Base-by-base conservation (phyloP, 805 yeast genomes). In the Candida caryicola region DNA sequence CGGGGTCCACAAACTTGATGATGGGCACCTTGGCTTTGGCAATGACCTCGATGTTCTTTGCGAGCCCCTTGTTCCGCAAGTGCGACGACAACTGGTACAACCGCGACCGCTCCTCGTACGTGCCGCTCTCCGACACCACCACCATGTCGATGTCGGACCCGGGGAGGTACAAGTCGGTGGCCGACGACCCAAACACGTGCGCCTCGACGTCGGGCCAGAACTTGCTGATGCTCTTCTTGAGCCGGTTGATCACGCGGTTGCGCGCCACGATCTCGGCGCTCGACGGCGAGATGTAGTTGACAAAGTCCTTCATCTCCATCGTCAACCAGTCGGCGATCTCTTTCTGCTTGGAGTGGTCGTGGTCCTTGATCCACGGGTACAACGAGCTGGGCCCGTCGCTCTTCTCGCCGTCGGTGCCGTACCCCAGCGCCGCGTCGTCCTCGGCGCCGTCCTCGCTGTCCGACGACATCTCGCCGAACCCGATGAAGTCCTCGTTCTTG, bases 101-200 rank as follows among this genome's bases (percentile, higher is more conserved):
- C 17, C 77, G 66, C n/a, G 79, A 71, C 54, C 86, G 76, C 41
- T 73, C 76, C 50, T 77, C 88, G 49, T 76, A 73, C 45, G 71
- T 75, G 2, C 82, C 80, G 10, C 66, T 62, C 13, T 71, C 62
- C 16, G 95, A 83, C 3, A 82, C 69, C 17, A 91, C 76, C 31
- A 90, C 97, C 81, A 93, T 82, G 60, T 91, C 99, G 23, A 91
- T 88, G 69, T 91, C 99, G 0, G 96, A 87, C 2, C 95, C 95
- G 0, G 98, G 98, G 13, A 91, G 69, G 55, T 89, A 91, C 44
- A 91, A 66, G 55, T 90, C 96, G 0, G 97, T 90, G 0, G 98
- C 96, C 59, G 78, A 85, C 0, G 97, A 90, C 0, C 99, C 99
- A 67, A 93, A 91, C 5, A 90, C 95, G 45, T 82, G 82, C 4